phyloP scores from a whole-genome alignment of 2,329 filamentous ascomycete genomes.

The Coniochaeta pulveracea region DNA sequence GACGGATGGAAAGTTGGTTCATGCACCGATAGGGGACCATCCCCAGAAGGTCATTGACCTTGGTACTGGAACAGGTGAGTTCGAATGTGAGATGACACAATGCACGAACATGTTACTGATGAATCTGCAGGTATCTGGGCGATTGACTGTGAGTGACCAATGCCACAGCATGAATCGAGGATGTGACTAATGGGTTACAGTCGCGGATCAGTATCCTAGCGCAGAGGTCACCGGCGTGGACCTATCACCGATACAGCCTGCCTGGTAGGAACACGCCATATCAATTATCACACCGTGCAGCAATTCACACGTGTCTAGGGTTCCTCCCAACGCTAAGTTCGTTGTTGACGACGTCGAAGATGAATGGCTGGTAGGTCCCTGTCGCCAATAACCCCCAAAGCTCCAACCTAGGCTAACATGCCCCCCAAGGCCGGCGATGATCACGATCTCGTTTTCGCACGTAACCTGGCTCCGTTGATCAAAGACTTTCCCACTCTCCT shows the following conservation, averaged over 20 bases:
- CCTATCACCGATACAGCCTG: slow-evolving; percentile 17
- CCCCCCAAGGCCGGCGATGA: slow-evolving; percentile 33
- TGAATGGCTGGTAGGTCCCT: slow-evolving; percentile 34
- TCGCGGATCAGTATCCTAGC: slow-evolving; percentile 10
- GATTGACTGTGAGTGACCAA: slow-evolving; percentile 22
- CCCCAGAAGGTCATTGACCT: slow-evolving; percentile 3
- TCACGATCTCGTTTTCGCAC: slow-evolving; percentile 46
- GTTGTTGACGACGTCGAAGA: slow-evolving; percentile 44
- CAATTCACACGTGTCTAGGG: slow-evolving; percentile 12
- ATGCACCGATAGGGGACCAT: slow-evolving; percentile 2
- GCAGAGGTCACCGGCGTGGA: slow-evolving; percentile 13
- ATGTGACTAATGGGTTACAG: not conserved
- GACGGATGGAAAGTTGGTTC: slow-evolving; percentile 8
- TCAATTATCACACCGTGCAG: not conserved
- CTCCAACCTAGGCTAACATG: too few species aligned
- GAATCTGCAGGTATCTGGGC: slow-evolving; percentile 42
- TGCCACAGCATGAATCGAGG: not conserved
- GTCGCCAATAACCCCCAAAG: too few species aligned
- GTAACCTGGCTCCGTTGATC: slow-evolving; percentile 40
- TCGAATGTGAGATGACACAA: too few species aligned
- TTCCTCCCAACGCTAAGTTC: slow-evolving; percentile 40
- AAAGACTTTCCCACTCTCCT: slow-evolving; percentile 37
- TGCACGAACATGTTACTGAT: too few species aligned
- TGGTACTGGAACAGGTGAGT: slow-evolving; percentile 2
- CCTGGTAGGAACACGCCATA: slow-evolving; percentile 4